Evolutionary conservation across 2,329 filamentous ascomycete species (phyloP).

Genomic region (Anthostomella pinea): DNA sequence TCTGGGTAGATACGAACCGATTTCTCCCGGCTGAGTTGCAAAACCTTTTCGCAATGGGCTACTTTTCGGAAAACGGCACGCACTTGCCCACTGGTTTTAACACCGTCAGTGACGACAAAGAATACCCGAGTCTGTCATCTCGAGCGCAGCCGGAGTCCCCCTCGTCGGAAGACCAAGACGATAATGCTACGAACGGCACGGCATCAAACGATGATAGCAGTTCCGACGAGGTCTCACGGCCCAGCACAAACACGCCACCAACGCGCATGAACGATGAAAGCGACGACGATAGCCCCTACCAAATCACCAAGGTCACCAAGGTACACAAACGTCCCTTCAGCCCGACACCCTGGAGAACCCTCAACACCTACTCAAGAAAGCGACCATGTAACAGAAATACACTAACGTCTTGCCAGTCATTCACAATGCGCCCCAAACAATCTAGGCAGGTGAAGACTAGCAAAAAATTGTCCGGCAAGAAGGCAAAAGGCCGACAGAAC

Average conservation of each 20-base stretch:
- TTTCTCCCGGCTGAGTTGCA: slow-evolving; percentile 64
- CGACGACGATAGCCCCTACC: slow-evolving; percentile 48
- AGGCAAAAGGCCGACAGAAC: slow-evolving; percentile 42
- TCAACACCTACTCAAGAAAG: not conserved
- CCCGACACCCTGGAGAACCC: not conserved
- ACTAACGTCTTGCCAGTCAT: slow-evolving; percentile 20
- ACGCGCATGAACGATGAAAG: slow-evolving; percentile 61
- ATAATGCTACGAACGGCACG: slow-evolving; percentile 46
- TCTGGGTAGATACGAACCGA: slow-evolving; percentile 49
- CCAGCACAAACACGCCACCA: slow-evolving; percentile 26
- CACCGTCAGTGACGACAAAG: slow-evolving; percentile 54
- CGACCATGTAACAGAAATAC: not conserved
- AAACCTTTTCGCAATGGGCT: slow-evolving; percentile 74
- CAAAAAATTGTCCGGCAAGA: slow-evolving; percentile 37
- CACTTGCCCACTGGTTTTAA: slow-evolving; percentile 70
- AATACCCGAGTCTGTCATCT: slow-evolving; percentile 52
- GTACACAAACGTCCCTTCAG: slow-evolving; percentile 23
- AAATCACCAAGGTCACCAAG: slow-evolving; percentile 33
- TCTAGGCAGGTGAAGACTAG: slow-evolving; percentile 20
- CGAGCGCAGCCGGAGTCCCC: slow-evolving; percentile 41
- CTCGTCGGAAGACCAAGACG: slow-evolving; percentile 45
- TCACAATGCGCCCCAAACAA: slow-evolving; percentile 16
- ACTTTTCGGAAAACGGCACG: slow-evolving; percentile 56
- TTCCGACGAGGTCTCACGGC: slow-evolving; percentile 44
- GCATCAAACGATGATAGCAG: slow-evolving; percentile 53